A percentile compares a stretch with the other conserved stretches of the same genome.
phyloP scores from a whole-genome alignment of 495 filamentous ascomycete species.

The Terfezia boudieri region DNA sequence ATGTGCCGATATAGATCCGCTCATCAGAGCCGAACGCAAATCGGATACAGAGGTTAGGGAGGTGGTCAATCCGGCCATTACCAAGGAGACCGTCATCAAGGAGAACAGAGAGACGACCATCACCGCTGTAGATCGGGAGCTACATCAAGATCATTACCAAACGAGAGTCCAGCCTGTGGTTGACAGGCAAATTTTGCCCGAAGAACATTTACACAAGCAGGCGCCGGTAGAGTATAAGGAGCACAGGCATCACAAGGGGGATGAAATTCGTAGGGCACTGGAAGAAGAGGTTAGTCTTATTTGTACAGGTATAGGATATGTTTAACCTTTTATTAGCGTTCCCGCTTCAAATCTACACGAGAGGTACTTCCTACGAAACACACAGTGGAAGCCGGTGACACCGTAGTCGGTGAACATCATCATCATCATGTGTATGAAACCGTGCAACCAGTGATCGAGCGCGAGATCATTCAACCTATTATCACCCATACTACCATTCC shows the following conservation, averaged over 20 bases:
- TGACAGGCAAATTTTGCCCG: conserved; percentile 25
- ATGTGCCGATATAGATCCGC: not conserved
- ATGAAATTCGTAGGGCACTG: conserved; percentile 18
- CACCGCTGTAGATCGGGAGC: conserved; percentile 38
- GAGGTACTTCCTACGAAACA: conserved; percentile 25
- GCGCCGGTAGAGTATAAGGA: conserved; percentile 32
- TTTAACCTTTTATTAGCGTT: not conserved
- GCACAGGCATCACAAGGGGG: conserved; percentile 28
- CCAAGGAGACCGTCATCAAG: conserved; percentile 29
- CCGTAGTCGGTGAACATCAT: conserved; percentile 36
- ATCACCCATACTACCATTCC: conserved; percentile 46
- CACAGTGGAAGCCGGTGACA: conserved; percentile 24
- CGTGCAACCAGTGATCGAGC: conserved; percentile 42
- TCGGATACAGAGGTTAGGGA: conserved; percentile 16
- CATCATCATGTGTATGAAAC: conserved; percentile 42
- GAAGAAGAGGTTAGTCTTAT: conserved; percentile 9
- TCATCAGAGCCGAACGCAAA: not conserved
- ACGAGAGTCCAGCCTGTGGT: conserved; percentile 31
- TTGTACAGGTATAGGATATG: not conserved
- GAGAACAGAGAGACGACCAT: conserved; percentile 30
- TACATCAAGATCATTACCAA: conserved; percentile 38
- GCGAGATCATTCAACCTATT: conserved; percentile 39
- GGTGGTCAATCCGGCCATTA: conserved; percentile 35
- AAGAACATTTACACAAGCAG: conserved; percentile 28
- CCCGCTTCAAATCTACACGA: conserved; percentile 29